Evolutionary conservation across 345 rosid genomes (phyloP).

Genomic region (Camelina neglecta): DNA sequence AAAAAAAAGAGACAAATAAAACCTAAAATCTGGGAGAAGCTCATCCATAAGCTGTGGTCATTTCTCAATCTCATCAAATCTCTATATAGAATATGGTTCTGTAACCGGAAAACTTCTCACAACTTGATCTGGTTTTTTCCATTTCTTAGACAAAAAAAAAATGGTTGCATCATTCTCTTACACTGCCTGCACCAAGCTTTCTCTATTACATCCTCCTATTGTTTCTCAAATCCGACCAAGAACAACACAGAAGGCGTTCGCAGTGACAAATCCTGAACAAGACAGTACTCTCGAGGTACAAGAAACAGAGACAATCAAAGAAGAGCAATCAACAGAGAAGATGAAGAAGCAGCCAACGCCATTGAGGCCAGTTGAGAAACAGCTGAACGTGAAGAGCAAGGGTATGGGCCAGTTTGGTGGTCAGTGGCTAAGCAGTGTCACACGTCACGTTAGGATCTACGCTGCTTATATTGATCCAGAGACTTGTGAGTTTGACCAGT

Average conservation of each 20-base stretch:
- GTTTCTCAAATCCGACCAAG: slow-evolving; percentile 32
- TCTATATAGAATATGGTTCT: slow-evolving; percentile 23
- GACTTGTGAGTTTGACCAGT: slow-evolving; percentile 73
- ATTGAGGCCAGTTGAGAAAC: slow-evolving; percentile 83
- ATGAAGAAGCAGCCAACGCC: slow-evolving; percentile 50
- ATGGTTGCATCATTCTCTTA: slow-evolving; percentile 45
- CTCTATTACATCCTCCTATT: slow-evolving; percentile 36
- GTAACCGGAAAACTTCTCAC: slow-evolving; percentile 33
- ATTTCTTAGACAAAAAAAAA: slow-evolving; percentile 18
- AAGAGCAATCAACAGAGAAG: slow-evolving; percentile 38
- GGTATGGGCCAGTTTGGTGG: slow-evolving; percentile 79
- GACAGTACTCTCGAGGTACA: slow-evolving; percentile 27
- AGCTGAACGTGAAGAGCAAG: slow-evolving; percentile 75
- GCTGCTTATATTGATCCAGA: slow-evolving; percentile 84
- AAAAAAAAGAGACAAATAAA: not conserved
- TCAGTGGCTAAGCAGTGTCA: slow-evolving; percentile 76
- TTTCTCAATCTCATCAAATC: slow-evolving; percentile 36
- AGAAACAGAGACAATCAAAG: slow-evolving; percentile 29
- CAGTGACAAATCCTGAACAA: slow-evolving; percentile 37
- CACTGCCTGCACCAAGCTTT: slow-evolving; percentile 38
- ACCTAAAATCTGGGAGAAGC: slow-evolving; percentile 6
- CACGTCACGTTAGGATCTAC: slow-evolving; percentile 73
- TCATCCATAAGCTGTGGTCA: slow-evolving; percentile 46
- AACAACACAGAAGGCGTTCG: slow-evolving; percentile 35
- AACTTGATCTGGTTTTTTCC: not conserved